A percentile compares a stretch with the other conserved stretches of the same genome.
These are phyloP conservation scores for Chlorella sp. DNA, from an alignment of 139 green algal species.

Conservation along the genomic window DNA sequence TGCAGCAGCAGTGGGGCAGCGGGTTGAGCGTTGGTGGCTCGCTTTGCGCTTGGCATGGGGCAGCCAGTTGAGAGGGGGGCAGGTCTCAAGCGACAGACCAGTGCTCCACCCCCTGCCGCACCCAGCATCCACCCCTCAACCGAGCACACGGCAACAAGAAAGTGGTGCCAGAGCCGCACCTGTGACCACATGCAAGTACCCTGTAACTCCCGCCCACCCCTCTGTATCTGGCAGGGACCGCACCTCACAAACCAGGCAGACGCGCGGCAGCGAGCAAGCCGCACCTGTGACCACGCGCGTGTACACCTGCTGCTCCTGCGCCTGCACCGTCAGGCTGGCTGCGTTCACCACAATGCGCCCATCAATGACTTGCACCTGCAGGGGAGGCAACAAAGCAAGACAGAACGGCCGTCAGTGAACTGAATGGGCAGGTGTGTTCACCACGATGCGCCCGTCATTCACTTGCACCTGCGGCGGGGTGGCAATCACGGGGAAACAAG, in stretches of 20 bases:
- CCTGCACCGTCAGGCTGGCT: constrained; percentile 60
- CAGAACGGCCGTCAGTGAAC: too few relatives aligned
- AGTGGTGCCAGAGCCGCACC: too few relatives aligned
- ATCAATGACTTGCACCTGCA: constrained; percentile 58
- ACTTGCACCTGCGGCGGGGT: too few relatives aligned
- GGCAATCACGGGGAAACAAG: too few relatives aligned
- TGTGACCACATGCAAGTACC: too few relatives aligned
- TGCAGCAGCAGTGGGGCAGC: too few relatives aligned
- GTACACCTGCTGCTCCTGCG: constrained; percentile 47
- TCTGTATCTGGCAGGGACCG: too few relatives aligned
- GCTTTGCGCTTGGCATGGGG: too few relatives aligned
- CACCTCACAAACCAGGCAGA: neutral
- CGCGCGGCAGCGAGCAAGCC: constrained; percentile 3
- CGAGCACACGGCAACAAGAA: too few relatives aligned
- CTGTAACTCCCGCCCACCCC: neutral
- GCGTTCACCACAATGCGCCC: constrained; percentile 64
- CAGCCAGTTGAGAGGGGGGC: neutral
- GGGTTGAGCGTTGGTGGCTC: neutral
- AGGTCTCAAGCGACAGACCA: neutral
- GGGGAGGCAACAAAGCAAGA: neutral
- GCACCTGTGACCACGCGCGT: constrained; percentile 44
- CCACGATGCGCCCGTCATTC: too few relatives aligned
- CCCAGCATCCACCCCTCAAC: too few relatives aligned
- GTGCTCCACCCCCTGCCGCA: neutral
- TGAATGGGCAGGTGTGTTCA: too few relatives aligned